Base-by-base conservation (phyloP, 352 stramenopile species). In the Globisporangium emineosum region DNA sequence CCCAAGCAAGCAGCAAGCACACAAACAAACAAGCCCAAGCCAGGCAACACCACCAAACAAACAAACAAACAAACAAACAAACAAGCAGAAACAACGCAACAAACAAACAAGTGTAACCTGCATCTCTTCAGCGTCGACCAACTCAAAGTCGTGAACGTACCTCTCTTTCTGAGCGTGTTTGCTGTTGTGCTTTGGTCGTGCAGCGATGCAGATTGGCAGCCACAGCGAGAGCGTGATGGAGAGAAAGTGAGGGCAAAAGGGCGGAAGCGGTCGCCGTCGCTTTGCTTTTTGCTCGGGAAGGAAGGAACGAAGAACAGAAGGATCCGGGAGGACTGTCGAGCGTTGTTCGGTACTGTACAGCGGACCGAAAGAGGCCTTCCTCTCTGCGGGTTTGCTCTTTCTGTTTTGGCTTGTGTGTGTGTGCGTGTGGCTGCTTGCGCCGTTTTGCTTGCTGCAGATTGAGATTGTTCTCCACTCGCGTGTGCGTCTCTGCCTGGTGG, bases 401-500 rank as follows among this genome's bases (percentile, higher is more conserved):
- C 12, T 35, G 25, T 33, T 35, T 25, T 17, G 21, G 52, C 29
- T 32, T 13, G 52, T 30, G 17, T 27, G 9, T n/a, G 27, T 33
- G 37, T 29, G 7, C 9, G 52, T 58, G 29, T 57, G 40, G 15
- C 43, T 50, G 43, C 37, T 35, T 59, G 40, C 5, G 40, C 40
- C 40, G 40, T 21, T 45, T 45, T 45, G 40, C 5, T 21, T 45
- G 40, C 15, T 8, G 17, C 33, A 9, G 37, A 5, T 40, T 15
- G 40, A 6, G 40, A 45, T 45, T 45, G 40, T 45, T 45, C 40
- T 45, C 40, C 40, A 45, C 40, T 25, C 30, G 32, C 32, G 32
- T 58, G 33, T 43, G 29, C n/a, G n/a, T n/a, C n/a, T 58, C 35
- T 47, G 27, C 53, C 53, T 59, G 43, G 43, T 23, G 7, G 43